These are phyloP conservation scores for Conticribra guillardii DNA, from an alignment of 108 stramenopile species.

Conservation along the genomic window DNA sequence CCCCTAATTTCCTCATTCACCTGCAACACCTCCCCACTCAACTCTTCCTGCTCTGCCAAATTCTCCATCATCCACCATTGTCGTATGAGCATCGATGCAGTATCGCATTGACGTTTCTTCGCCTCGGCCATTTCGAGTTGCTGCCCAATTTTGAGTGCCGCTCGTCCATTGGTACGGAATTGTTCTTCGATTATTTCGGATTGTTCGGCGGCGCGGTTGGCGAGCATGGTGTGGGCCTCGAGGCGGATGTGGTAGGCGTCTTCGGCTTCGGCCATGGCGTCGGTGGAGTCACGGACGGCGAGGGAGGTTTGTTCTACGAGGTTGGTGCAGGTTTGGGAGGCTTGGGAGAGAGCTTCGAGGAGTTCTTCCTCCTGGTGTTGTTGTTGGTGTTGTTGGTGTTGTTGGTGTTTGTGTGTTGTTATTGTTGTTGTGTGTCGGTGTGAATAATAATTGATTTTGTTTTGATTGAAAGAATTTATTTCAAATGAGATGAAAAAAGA, in stretches of 20 bases:
- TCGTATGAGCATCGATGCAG: constrained; percentile 74
- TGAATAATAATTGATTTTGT: too few species aligned
- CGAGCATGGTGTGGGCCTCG: constrained; percentile 77
- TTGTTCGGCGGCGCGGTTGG: constrained; percentile 58
- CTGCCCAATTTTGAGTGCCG: constrained; percentile 83
- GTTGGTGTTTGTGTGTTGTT: constrained; percentile 7
- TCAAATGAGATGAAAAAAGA: neutral
- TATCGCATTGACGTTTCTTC: constrained; percentile 80
- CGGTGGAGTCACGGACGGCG: constrained; percentile 66
- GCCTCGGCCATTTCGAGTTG: constrained; percentile 83
- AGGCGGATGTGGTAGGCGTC: constrained; percentile 81
- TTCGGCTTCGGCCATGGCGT: constrained; percentile 62
- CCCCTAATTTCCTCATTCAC: constrained; percentile 81
- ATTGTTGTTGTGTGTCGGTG: too few species aligned
- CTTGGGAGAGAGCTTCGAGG: constrained; percentile 67
- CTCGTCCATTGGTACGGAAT: constrained; percentile 78
- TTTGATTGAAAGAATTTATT: too few species aligned
- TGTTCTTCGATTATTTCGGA: constrained; percentile 81
- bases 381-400: neutral
- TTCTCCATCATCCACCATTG: constrained; percentile 91
- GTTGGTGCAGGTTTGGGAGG: constrained; percentile 63
- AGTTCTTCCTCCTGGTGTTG: constrained; percentile 71
- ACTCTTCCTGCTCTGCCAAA: constrained; percentile 79
- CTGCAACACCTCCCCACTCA: constrained; percentile 61
- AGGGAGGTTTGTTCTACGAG: constrained; percentile 69